phyloP scores from a whole-genome alignment of 768 basidiomycete genomes.

The Austroboletus festivus region DNA sequence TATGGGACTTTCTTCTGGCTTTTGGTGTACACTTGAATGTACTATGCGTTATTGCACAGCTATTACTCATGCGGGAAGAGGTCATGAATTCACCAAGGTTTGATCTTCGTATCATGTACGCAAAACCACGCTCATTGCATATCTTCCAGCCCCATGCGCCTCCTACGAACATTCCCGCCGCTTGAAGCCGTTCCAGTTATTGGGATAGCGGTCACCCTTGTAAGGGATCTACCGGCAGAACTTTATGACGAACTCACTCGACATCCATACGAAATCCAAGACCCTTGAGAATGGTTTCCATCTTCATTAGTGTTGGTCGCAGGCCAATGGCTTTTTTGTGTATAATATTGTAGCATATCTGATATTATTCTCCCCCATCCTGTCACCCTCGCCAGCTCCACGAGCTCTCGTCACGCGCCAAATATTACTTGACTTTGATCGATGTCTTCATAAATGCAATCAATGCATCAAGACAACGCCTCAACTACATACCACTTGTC shows the following conservation, averaged over 20 bases:
- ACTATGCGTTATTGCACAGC: conserved; percentile 93
- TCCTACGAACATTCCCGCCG: conserved; percentile 90
- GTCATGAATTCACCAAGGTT: conserved; percentile 87
- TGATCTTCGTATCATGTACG: conserved; percentile 18
- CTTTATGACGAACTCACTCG: conserved; percentile 86
- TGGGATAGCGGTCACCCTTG: conserved; percentile 90
- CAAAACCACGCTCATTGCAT: conserved; percentile 1
- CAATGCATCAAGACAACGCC: too few relatives aligned
- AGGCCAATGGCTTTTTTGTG: conserved; percentile 7
- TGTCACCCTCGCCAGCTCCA: too few relatives aligned
- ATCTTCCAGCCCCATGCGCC: conserved; percentile 78
- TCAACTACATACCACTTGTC: too few relatives aligned
- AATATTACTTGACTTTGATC: too few relatives aligned
- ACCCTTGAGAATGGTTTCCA: conserved; percentile 12
- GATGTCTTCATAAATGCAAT: too few relatives aligned
- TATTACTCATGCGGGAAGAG: conserved; percentile 85
- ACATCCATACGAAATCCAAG: conserved; percentile 69
- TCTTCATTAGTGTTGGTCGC: conserved; percentile 6
- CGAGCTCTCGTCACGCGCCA: too few relatives aligned
- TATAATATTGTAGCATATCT: conserved; percentile 30
- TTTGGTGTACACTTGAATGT: conserved; percentile 97
- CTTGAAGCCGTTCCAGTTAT: conserved; percentile 85
- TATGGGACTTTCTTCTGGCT: conserved; percentile 97
- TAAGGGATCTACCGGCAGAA: conserved; percentile 83
- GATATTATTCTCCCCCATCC: too few relatives aligned